Conservation (phyloP, 2,329 filamentous ascomycete species). For the Geosmithia morbida region DNA sequence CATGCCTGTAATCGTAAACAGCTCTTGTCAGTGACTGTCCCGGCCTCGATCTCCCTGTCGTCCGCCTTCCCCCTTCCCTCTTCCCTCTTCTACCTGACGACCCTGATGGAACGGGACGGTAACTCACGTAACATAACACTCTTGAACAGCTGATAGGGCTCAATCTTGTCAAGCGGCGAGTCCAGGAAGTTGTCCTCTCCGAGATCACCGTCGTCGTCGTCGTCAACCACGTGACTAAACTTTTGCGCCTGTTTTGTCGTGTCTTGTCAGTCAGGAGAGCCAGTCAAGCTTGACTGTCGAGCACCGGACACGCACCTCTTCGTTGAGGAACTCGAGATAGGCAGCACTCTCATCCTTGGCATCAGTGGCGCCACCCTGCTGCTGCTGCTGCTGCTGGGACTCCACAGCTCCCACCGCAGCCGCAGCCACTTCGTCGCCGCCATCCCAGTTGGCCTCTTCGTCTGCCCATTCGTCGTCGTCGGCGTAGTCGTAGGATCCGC, state of each 20-base stretch:
- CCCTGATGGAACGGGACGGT: not conserved
- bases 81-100: no score
- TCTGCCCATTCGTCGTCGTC: slow-evolving; percentile 74
- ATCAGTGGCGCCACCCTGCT: slow-evolving; percentile 46
- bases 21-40: not conserved
- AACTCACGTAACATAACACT: slow-evolving; percentile 66
- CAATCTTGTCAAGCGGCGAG: slow-evolving; percentile 86
- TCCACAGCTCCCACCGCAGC: slow-evolving; percentile 27
- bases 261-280: not conserved
- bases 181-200: slow-evolving; percentile 90
- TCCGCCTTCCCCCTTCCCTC: not conserved
- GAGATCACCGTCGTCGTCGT: slow-evolving; percentile 72
- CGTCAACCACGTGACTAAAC: slow-evolving; percentile 51
- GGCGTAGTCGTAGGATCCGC: slow-evolving; percentile 47
- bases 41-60: not conserved
- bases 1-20: slow-evolving; percentile 41
- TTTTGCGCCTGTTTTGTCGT: slow-evolving; percentile 57
- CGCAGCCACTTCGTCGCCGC: slow-evolving; percentile 54
- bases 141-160: slow-evolving; percentile 86
- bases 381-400: slow-evolving; percentile 14
- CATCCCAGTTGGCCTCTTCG: slow-evolving; percentile 69
- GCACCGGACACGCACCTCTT: slow-evolving; percentile 47
- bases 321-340: slow-evolving; percentile 90
- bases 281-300: not conserved
- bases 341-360: slow-evolving; percentile 82